Percentiles rank a stretch among this genome's conserved stretches.
These are phyloP conservation scores for Apium graveolens DNA, from an alignment of 129 eudicot species.

Conservation along the genomic window DNA sequence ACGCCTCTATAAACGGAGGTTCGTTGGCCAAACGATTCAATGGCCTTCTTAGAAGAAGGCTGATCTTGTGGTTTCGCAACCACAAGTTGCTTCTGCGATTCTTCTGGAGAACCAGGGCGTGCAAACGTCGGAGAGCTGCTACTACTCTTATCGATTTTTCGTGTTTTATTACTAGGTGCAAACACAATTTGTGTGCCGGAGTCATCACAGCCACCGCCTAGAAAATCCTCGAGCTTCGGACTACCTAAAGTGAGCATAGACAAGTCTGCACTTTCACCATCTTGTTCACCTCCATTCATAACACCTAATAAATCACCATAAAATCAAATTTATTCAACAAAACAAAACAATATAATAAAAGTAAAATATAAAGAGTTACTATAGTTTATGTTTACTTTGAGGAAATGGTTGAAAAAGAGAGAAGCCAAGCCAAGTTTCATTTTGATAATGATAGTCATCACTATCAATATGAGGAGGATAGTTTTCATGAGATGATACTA, in stretches of 20 bases:
- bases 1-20: slow-evolving; percentile 87
- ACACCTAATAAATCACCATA: neutral
- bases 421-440: slow-evolving; percentile 62
- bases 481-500: slow-evolving; percentile 22
- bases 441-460: neutral
- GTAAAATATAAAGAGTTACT: neutral
- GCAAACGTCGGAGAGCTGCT: slow-evolving; percentile 1
- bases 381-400: neutral
- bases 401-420: slow-evolving; percentile 27
- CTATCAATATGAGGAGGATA: slow-evolving; percentile 8
- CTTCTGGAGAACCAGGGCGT: slow-evolving; percentile 16
- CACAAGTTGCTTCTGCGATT: slow-evolving; percentile 19
- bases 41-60: slow-evolving; percentile 40
- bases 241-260: slow-evolving; percentile 12
- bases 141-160: slow-evolving; percentile 6
- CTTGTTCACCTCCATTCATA: slow-evolving; percentile 17
- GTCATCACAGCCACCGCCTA: slow-evolving; percentile 35
- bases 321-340: neutral
- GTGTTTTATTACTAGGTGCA: slow-evolving; percentile 18
- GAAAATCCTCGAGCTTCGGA: slow-evolving; percentile 79
- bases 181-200: slow-evolving; percentile 8
- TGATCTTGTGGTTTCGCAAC: slow-evolving; percentile 23
- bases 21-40: slow-evolving; percentile 68
- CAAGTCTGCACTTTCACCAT: slow-evolving; percentile 8
- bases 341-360: neutral